Evolutionary conservation across 73 alveolate species (phyloP).

Genomic region (Durusdinium trenchii): DNA sequence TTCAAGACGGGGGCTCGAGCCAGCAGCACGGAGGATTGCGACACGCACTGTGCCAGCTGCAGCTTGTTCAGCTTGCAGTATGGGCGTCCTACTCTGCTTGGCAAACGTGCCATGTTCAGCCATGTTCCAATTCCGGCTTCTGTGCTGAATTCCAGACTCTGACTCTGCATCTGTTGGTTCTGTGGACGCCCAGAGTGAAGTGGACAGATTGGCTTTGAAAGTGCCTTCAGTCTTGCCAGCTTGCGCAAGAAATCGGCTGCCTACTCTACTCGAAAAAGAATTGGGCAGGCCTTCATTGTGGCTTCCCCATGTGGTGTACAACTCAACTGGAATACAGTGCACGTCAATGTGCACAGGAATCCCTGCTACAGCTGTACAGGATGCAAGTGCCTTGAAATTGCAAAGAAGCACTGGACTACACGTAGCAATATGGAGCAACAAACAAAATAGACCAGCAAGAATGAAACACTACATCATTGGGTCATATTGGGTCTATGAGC

Average conservation of each 20-base stretch:
- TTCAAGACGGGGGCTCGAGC: neutral
- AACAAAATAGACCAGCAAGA: neutral
- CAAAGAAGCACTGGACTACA: neutral
- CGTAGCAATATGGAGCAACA: neutral
- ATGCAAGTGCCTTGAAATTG: neutral
- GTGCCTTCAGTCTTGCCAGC: slow-evolving; percentile 42
- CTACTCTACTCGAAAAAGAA: slow-evolving; percentile 51
- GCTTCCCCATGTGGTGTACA: slow-evolving; percentile 16
- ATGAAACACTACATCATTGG: neutral
- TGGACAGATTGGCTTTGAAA: slow-evolving; percentile 35
- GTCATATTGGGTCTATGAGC: neutral
- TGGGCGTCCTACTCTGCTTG: neutral
- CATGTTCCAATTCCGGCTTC: too few relatives aligned
- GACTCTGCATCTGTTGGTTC: too few relatives aligned
- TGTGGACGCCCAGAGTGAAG: too few relatives aligned
- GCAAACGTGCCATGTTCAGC: neutral
- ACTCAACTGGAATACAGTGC: neutral
- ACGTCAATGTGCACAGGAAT: slow-evolving; percentile 26
- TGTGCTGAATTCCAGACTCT: too few relatives aligned
- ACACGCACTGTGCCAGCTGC: slow-evolving; percentile 56
- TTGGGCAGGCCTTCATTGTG: slow-evolving; percentile 50
- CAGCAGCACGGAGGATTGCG: slow-evolving; percentile 57
- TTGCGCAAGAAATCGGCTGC: slow-evolving; percentile 46
- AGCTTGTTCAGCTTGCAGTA: slow-evolving; percentile 36
- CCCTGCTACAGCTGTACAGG: neutral